Conservation (phyloP, 1,284 basidiomycete genomes). For the Melampsora larici-populina region DNA sequence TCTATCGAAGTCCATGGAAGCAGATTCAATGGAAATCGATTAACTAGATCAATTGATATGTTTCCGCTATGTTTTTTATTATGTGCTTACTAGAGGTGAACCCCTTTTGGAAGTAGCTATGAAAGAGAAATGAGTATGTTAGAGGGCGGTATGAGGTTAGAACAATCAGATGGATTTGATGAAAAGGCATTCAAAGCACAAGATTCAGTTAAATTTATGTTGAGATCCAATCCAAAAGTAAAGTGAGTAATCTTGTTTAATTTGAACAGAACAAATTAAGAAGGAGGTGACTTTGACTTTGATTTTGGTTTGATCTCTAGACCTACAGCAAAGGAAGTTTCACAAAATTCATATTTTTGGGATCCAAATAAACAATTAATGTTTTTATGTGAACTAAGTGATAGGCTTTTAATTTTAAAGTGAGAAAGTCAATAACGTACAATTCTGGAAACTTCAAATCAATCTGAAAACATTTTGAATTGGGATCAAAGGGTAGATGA, state of each 20-base stretch:
- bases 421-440: constrained; percentile 55
- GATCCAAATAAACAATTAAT: constrained; percentile 74
- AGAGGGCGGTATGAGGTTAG: constrained; percentile 68
- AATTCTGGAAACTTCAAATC: constrained; percentile 61
- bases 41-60: constrained; percentile 90
- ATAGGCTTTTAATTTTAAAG: constrained; percentile 91
- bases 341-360: constrained; percentile 98
- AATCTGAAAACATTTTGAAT: constrained; percentile 64
- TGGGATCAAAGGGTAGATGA: constrained; percentile 84
- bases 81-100: constrained; percentile 76
- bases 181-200: constrained; percentile 84
- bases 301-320: constrained; percentile 59
- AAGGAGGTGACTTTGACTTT: no score
- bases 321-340: constrained; percentile 77
- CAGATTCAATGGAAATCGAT: constrained; percentile 52
- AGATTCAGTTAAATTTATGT: constrained; percentile 71
- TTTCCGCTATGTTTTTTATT: constrained; percentile 93
- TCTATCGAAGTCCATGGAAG: no score
- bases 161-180: constrained; percentile 71
- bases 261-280: not conserved
- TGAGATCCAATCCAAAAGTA: constrained; percentile 69
- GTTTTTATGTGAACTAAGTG: constrained; percentile 94
- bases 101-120: constrained; percentile 85
- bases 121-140: constrained; percentile 88
- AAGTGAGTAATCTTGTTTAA: constrained; percentile 59